Base-by-base conservation (phyloP, 2,329 filamentous ascomycete genomes). In the Pseudovirgaria hyperparasitica region DNA sequence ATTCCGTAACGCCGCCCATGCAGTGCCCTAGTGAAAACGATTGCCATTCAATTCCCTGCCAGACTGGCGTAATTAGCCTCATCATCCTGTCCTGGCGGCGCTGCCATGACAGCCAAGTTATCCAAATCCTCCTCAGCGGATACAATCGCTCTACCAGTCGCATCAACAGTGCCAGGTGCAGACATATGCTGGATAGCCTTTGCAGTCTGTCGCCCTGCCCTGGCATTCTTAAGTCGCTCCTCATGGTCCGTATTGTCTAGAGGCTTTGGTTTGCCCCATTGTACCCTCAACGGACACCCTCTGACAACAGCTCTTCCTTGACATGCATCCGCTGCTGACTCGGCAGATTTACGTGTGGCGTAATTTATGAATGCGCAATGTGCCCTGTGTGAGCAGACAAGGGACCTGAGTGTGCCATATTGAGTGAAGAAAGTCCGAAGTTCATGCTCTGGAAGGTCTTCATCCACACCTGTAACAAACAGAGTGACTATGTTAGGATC, bases 291-390 rank as follows among this genome's bases (percentile, higher is more conserved):
- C 0, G 90, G 90, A 42, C 87, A 94, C 3, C 90, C 90, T 19
- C 85, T 76, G 42, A 98, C 82, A 5, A 96, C 72, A 0, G 85
- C 84, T 35, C 79, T 80, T 5, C 92, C 90, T 52, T 93, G 79
- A 41, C 84, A 87, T 12, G 81, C 72, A 18, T 73, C 72, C 0
- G 90, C 82, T 0, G 92, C 92, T 32, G 70, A 75, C 57, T 98
- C 90, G 0, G 92, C 90, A 1, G 71, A 78, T 35, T 82, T 74
- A 31, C 90, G 71, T 3, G 78, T 82, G 41, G 85, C 75, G 51
- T 84, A 98, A 58, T 98, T 98, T 57, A 98, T 66, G 48, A 96
- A 98, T 2, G 90, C 90, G 52, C 86, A 96, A 48, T 96, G 90
- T 10, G 87, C 87, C 62, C 92, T 85, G 58, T 98, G 90, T 5